Evolutionary conservation across 2,329 filamentous ascomycete genomes (phyloP).

Genomic region (Madurella mycetomatis): DNA sequence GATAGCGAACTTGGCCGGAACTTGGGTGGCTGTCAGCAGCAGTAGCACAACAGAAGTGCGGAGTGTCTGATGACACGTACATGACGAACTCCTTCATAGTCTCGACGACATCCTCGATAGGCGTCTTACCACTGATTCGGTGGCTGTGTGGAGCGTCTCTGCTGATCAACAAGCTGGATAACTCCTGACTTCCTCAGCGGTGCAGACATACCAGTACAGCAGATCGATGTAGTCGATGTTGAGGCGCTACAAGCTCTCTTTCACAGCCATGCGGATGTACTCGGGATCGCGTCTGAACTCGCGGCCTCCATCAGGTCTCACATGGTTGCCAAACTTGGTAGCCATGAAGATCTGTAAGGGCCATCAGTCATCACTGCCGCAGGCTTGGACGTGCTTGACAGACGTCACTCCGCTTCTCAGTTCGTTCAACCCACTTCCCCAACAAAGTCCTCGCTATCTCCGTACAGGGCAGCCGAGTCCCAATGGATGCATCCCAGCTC

Average conservation of each 20-base stretch:
- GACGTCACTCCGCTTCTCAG: constrained; percentile 37
- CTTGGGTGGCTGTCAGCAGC: constrained; percentile 1
- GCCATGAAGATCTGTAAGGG: constrained; percentile 44
- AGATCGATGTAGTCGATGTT: constrained; percentile 43
- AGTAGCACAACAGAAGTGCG: constrained; percentile 9
- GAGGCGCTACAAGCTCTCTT: constrained; percentile 37
- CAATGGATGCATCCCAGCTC: constrained; percentile 41
- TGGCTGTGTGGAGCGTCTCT: constrained; percentile 28
- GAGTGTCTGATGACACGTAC: constrained; percentile 2
- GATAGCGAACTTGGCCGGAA: constrained; percentile 47
- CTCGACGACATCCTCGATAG: constrained; percentile 48
- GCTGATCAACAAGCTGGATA: background rate
- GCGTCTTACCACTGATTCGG: constrained; percentile 37
- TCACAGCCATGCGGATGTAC: constrained; percentile 39
- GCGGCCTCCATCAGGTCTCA: constrained; percentile 21
- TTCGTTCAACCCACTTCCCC: constrained; percentile 43
- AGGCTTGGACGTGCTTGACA: background rate
- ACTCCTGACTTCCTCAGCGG: background rate
- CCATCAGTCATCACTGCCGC: background rate
- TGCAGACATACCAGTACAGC: constrained; percentile 33
- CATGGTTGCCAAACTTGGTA: constrained; percentile 44
- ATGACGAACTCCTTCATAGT: constrained; percentile 41
- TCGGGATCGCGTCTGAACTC: constrained; percentile 35
- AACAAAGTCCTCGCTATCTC: constrained; percentile 45
- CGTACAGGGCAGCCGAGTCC: constrained; percentile 43